Evolutionary conservation across 2,329 filamentous ascomycete genomes (phyloP), one percentile per base, ranked within the genome.

Genomic region (Aspergillus phoenicis): DNA sequence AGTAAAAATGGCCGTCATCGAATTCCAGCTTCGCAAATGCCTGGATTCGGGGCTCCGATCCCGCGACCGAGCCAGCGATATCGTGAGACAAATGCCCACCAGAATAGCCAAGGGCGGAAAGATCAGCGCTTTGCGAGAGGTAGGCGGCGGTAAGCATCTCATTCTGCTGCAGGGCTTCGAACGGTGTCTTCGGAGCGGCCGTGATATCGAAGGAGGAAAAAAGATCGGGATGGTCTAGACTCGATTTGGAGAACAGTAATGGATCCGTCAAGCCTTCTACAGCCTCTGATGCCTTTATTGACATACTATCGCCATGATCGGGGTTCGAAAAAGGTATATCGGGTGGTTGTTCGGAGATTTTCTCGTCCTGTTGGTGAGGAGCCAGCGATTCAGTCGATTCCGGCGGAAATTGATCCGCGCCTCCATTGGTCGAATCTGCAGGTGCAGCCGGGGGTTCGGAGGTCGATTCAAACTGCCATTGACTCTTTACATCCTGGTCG

Each of bases 1-100:
- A 84, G 70, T 87, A 88, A 71, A 87, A 89, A 68, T 86, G 85
- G 57, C 86, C 86, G 74, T 89, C 86, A 55, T 84, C 81, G 71
- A 89, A 88, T 68, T 85, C 83, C 51, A 89, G 79, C 70, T 87
- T 87, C 43, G 86, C 87, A 73, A 85, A 89, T 36, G 85, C 86
- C 64, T 84, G 81, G 62, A 87, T 83, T 52, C 75, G 72, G 49
- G 77, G 77, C 62, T 80, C 77, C 1, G 77, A 79, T 15, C 76
- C 77, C 17, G 72, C 70, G 33, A 74, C 66, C n/a, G 77, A 79
- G 13, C 71, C 70, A 3, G 69, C 64, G 20, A 71, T 72, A 62
- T 76, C 72, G 47, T 73, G 72, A 49, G 62, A 61, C 13, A 71
- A 47, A 53, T 63, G 59, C 3, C 63, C 58, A 7, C 69, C 68